Evolutionary conservation across 1,284 basidiomycete species (phyloP), one percentile per base, ranked within the genome.

Genomic region (Cryptococcus amylolentus): DNA sequence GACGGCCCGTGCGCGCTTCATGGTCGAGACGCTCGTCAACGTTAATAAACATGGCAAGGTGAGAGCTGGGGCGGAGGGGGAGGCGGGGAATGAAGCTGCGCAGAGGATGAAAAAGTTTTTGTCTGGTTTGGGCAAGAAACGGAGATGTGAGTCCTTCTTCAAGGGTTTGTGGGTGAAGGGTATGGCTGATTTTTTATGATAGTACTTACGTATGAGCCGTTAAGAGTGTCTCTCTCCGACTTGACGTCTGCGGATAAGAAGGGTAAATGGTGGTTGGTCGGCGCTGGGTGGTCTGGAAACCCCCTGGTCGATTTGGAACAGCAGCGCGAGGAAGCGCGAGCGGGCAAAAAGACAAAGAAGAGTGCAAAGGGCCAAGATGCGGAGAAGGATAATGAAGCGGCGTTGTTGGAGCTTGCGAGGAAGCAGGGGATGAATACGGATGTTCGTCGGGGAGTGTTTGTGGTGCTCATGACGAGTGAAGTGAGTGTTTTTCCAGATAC

Each of bases 341-440:
- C 13, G 35, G 6, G 16, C n/a, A 23, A 42, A 23, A 58, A 62
- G 54, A 52, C 55, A 56, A 73, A 57, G 65, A 63, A 56, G 56
- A 42, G 23, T 53, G 38, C 20, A 26, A 42, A 55, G 38, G 41
- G 18, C 14, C 26, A 54, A 23, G 56, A 56, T 51, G 51, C 57
- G 55, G 49, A 49, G 20, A 27, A 51, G 18, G 52, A 56, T 18
- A 61, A 61, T 31, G 80, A 83, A 55, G 83, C 81, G 49, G 78
- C 81, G 12, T 78, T 98, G 37, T 67, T 88, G 37, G 87, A 86
- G 61, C 81, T 98, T 13, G 95, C 95, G 1, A 82, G 86, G 61
- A 88, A 87, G 70, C 96, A 98, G 71, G 96, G 96, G 23, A 98
- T 99, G 95, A 98, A 98, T 72, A 98, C 95, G 0, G 94, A 97